phyloP scores from a whole-genome alignment of 1,284 basidiomycete species.

The Ceratobasidium sp. region DNA sequence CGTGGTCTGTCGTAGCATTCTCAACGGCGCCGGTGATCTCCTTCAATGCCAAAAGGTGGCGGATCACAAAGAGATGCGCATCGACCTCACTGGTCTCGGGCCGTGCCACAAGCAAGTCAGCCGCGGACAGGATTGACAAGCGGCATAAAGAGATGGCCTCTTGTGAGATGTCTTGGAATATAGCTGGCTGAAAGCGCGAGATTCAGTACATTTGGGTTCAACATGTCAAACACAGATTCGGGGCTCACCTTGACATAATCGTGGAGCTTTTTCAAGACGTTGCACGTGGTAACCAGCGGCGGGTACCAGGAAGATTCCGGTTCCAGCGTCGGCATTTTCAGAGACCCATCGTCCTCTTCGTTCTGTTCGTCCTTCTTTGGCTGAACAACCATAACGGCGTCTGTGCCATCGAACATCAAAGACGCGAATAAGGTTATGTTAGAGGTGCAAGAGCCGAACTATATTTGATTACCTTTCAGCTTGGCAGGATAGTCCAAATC shows the following conservation, averaged over 20 bases:
- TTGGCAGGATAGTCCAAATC: slow-evolving; percentile 87
- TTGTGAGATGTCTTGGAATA: slow-evolving; percentile 92
- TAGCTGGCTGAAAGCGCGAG: slow-evolving; percentile 66
- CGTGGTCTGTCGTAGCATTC: slow-evolving; percentile 61
- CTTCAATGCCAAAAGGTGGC: slow-evolving; percentile 89
- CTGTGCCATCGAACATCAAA: neutral
- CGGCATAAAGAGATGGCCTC: slow-evolving; percentile 85
- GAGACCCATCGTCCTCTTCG: slow-evolving; percentile 59
- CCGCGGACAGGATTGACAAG: slow-evolving; percentile 73
- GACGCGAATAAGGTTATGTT: too few relatives aligned
- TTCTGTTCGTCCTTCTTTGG: slow-evolving; percentile 48
- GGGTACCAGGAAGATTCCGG: slow-evolving; percentile 89
- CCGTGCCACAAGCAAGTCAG: slow-evolving; percentile 57
- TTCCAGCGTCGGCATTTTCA: slow-evolving; percentile 73
- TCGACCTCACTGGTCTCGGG: slow-evolving; percentile 63
- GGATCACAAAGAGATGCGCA: slow-evolving; percentile 80
- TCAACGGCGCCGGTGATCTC: slow-evolving; percentile 80
- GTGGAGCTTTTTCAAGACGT: slow-evolving; percentile 85
- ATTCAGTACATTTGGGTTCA: slow-evolving; percentile 19
- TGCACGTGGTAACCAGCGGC: slow-evolving; percentile 80
- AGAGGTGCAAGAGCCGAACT: neutral
- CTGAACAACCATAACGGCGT: slow-evolving; percentile 8
- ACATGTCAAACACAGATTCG: slow-evolving; percentile 20
- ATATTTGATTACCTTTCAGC: slow-evolving; percentile 61
- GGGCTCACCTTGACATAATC: slow-evolving; percentile 83